Evolutionary conservation across 768 basidiomycete species (phyloP).

Genomic region (Russula vinacea): DNA sequence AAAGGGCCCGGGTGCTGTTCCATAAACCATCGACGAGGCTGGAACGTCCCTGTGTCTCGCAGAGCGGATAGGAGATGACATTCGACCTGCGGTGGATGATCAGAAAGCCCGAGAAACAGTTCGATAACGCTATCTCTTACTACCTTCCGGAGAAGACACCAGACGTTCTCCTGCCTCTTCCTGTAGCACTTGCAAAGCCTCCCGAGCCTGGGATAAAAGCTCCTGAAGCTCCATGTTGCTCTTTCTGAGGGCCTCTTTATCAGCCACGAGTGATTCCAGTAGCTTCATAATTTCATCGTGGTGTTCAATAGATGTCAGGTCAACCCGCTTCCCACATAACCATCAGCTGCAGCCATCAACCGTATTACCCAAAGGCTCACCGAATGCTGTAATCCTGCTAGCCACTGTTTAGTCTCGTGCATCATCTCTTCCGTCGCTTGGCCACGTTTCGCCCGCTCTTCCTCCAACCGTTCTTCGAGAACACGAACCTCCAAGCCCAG

Average conservation of each 20-base stretch:
- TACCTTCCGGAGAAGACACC: conserved; percentile 28
- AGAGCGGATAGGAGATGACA: conserved; percentile 6
- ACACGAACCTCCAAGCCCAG: conserved; percentile 63
- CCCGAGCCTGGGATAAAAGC: conserved; percentile 69
- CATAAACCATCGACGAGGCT: conserved; percentile 17
- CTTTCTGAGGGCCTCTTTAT: conserved; percentile 77
- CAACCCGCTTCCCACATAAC: conserved; percentile 35
- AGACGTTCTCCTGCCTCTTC: conserved; percentile 75
- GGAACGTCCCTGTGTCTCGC: conserved; percentile 5
- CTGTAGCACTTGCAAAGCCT: conserved; percentile 65
- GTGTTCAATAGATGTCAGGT: conserved; percentile 42
- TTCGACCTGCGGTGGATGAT: conserved; percentile 27
- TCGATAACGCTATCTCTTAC: conserved; percentile 27
- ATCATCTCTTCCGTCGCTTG: conserved; percentile 67
- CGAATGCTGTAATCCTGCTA: conserved; percentile 58
- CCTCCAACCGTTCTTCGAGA: conserved; percentile 61
- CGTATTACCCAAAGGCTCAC: conserved; percentile 39
- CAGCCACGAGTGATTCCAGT: conserved; percentile 79
- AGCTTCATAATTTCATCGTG: conserved; percentile 63
- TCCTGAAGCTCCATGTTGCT: conserved; percentile 79
- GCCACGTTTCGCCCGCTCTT: conserved; percentile 54
- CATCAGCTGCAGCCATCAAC: not conserved
- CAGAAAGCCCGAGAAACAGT: conserved; percentile 17
- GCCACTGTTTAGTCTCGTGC: conserved; percentile 58
- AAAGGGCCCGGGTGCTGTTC: conserved; percentile 27